Evolutionary conservation across 352 stramenopile genomes (phyloP).

Genomic region (Pythium pectinolyticum): DNA sequence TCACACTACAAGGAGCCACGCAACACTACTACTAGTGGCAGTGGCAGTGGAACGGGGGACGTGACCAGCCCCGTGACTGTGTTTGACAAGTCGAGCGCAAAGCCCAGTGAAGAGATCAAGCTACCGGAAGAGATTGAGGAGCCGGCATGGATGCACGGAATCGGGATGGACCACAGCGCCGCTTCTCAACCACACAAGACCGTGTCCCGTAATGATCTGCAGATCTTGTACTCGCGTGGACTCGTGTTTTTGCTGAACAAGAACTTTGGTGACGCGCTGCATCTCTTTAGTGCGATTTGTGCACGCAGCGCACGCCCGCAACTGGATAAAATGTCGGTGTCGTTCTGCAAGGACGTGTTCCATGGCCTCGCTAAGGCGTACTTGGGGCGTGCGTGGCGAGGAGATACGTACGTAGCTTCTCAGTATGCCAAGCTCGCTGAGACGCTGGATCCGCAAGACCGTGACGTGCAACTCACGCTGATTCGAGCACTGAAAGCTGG

Average conservation of each 20-base stretch:
- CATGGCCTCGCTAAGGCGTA: slow-evolving; percentile 68
- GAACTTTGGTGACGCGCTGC: slow-evolving; percentile 42
- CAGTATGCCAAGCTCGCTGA: slow-evolving; percentile 67
- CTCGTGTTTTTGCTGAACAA: slow-evolving; percentile 31
- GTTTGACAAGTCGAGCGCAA: slow-evolving; percentile 18
- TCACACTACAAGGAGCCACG: slow-evolving; percentile 34
- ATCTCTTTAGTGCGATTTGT: slow-evolving; percentile 20
- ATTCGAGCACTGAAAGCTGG: slow-evolving; percentile 50
- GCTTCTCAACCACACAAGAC: neutral
- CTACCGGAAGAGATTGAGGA: neutral
- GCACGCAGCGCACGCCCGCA: slow-evolving; percentile 1
- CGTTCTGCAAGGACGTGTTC: slow-evolving; percentile 56
- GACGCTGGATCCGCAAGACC: slow-evolving; percentile 49
- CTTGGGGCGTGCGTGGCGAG: slow-evolving; percentile 59
- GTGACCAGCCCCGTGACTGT: slow-evolving; percentile 1
- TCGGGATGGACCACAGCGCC: slow-evolving; percentile 15
- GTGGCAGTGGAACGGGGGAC: neutral
- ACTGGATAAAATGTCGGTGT: slow-evolving; percentile 24
- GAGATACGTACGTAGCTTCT: slow-evolving; percentile 59
- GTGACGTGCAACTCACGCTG: slow-evolving; percentile 55
- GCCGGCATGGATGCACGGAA: slow-evolving; percentile 17
- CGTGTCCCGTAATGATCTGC: slow-evolving; percentile 23
- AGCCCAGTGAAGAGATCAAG: neutral
- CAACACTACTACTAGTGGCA: neutral
- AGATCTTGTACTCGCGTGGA: slow-evolving; percentile 31